Evolutionary conservation across 1,284 basidiomycete genomes (phyloP), one percentile per base, ranked within the genome.

Genomic region (Cutaneotrichosporon cutaneum): DNA sequence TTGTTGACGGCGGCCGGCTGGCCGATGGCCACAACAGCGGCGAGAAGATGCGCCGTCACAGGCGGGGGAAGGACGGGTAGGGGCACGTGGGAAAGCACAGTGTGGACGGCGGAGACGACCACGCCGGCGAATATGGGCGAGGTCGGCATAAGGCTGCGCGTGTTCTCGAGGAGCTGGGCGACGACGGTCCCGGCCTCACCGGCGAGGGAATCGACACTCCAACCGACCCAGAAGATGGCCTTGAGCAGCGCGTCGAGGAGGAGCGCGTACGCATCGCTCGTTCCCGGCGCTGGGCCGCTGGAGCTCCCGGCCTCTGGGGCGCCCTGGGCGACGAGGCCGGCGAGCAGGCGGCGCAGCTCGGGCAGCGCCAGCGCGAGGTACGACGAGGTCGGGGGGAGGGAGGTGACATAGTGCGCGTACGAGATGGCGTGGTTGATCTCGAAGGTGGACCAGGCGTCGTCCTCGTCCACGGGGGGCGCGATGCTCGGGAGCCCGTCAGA

Each of bases 371-470:
- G 30, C 9, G 61, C 45, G 8, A 77, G 66, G 36, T 57, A 59
- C 4, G 50, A 32, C 24, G 58, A 54, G 2, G 51, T n/a, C 9
- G 39, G 22, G 1, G 58, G 51, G 16, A 64, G 60, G 10, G 73
- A 74, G 11, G 72, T 66, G 24, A 77, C 72, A 56, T 79, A 79
- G 62, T 74, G 74, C 11, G 76, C 72, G 52, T 73, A 79, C 7
- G 77, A 77, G 66, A 78, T 74, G 26, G 73, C 75, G 59, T 76
- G 74, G 65, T 79, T 77, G 63, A 75, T 63, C 57, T 77, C 73
- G 50, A 72, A 73, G 50, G 76, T 73, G 57, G 61, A 68, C 73
- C 72, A 74, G 62, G 60, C 68, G 14, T 77, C 72, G 13, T 66
- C 70, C n/a, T 74, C 73, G 21, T 68, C 63, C 21, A 54, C 47